Evolutionary conservation across 163 green algal genomes (phyloP), one percentile per base, ranked within the genome.

Genomic region (Coccomyxa subellipsoidea): DNA sequence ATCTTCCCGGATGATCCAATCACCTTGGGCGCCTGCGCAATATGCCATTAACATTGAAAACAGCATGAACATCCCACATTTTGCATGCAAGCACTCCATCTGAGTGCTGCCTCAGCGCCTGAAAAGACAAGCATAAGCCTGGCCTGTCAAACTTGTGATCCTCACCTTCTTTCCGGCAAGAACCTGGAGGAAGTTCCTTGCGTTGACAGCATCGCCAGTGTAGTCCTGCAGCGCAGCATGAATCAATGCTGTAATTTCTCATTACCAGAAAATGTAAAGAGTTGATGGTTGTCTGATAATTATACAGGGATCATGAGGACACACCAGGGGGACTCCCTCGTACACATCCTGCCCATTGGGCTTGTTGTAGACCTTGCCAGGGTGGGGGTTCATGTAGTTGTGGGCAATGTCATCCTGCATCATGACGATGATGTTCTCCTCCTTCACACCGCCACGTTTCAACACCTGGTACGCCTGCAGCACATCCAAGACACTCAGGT

Each of bases 381-480:
- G 93, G 82, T 90, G 89, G 10, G 95, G 94, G 89, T 99, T 99
- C 2, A 88, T 38, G 0, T 78, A 54, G 53, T 91, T 85, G 66
- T 87, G 10, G 0, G 93, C 93, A 40, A 97, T 92, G 85, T 98
- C 94, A 70, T 97, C 92, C 15, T 81, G 76, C 81, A 96, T 92
- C 87, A 98, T 95, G 5, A 95, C 89, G 4, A 98, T 89, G 38
- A 99, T 98, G 78, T 92, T 88, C 3, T 96, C 86, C 6, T 92
- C 85, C 25, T 84, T 75, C 36, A 98, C 81, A 0, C 96, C 96
- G 38, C 92, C 93, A 1, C 75, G 79, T 2, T 71, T 66, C 76
- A 98, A 86, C 39, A 98, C 83, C 37, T 97, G 94, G 85, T 98
- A 99, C 0, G 95, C 94, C 85, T 98, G 94, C 83, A 81, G n/a